Conservation (phyloP, 1,139 yeast species). For the Yamadazyma sp. region DNA sequence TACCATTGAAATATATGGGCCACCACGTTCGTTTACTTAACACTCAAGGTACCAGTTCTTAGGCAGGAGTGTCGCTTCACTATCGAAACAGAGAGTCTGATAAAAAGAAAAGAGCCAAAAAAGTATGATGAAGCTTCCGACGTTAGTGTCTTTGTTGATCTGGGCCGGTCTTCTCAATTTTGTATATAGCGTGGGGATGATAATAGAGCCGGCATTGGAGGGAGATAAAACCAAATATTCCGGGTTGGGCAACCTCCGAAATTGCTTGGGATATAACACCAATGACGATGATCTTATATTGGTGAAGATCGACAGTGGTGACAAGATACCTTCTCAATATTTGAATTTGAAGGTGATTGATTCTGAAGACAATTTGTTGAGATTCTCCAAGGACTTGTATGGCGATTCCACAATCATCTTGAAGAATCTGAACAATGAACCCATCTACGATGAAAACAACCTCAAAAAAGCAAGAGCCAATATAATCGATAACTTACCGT, state of each 20-base stretch:
- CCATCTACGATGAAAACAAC: conserved; percentile 11
- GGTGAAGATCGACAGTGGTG: conserved; percentile 33
- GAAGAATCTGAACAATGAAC: conserved; percentile 34
- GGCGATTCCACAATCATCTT: conserved; percentile 34
- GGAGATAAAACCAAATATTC: conserved; percentile 26
- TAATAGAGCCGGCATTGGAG: conserved; percentile 14
- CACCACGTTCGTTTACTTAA: neutral
- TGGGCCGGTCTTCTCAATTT: conserved; percentile 3
- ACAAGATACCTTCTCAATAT: conserved; percentile 30
- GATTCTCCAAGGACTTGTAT: conserved; percentile 30
- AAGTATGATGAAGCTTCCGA: neutral
- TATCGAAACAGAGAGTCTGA: too few relatives aligned
- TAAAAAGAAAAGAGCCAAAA: too few relatives aligned
- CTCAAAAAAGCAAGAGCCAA: conserved; percentile 7
- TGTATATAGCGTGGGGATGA: conserved; percentile 15
- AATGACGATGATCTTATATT: conserved; percentile 38
- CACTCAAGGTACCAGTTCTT: too few relatives aligned
- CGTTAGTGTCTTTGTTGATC: conserved; percentile 1
- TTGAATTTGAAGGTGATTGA: conserved; percentile 41
- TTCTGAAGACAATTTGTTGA: conserved; percentile 33
- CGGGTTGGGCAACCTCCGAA: conserved; percentile 26
- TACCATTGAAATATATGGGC: neutral
- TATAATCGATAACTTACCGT: conserved; percentile 12
- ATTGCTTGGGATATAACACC: conserved; percentile 43
- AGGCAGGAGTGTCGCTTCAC: too few relatives aligned